phyloP scores from a whole-genome alignment of 768 basidiomycete genomes.

The Lactifluus echinatus region DNA sequence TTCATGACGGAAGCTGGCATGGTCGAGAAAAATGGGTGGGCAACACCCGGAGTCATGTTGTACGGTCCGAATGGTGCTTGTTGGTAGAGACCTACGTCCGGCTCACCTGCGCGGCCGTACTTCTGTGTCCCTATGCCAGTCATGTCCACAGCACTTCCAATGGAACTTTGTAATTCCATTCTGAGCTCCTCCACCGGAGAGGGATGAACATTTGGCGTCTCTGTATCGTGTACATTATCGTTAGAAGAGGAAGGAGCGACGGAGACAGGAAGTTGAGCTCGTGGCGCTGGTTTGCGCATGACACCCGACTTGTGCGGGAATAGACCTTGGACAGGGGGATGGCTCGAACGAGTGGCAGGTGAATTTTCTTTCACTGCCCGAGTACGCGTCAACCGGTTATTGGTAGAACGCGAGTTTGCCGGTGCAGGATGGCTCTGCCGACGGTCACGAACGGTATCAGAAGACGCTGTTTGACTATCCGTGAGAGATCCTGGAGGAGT shows the following conservation, averaged over 20 bases:
- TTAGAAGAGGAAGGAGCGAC: conserved; percentile 28
- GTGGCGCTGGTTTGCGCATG: conserved; percentile 55
- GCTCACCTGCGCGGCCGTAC: conserved; percentile 17
- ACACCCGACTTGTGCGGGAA: conserved; percentile 30
- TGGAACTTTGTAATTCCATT: conserved; percentile 40
- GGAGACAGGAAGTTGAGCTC: conserved; percentile 55
- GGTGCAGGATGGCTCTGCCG: conserved; percentile 6
- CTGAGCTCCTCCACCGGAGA: conserved; percentile 19
- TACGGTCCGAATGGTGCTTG: conserved; percentile 8
- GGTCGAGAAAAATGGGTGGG: conserved; percentile 12
- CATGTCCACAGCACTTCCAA: conserved; percentile 49
- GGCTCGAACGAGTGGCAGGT: conserved; percentile 6
- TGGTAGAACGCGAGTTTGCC: not conserved
- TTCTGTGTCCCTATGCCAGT: conserved; percentile 49
- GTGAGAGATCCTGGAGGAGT: conserved; percentile 31
- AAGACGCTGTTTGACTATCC: conserved; percentile 24
- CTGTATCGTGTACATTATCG: conserved; percentile 23
- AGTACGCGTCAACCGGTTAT: conserved; percentile 1
- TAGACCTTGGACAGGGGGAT: conserved; percentile 18
- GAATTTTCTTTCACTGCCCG: conserved; percentile 16
- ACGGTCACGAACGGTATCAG: conserved; percentile 12
- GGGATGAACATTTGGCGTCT: not conserved
- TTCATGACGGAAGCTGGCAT: conserved; percentile 4
- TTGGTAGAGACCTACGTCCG: conserved; percentile 23
- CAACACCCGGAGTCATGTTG: not conserved